Base-by-base conservation (phyloP, 2,329 filamentous ascomycete species). In the Aspergillus thermomutatus region DNA sequence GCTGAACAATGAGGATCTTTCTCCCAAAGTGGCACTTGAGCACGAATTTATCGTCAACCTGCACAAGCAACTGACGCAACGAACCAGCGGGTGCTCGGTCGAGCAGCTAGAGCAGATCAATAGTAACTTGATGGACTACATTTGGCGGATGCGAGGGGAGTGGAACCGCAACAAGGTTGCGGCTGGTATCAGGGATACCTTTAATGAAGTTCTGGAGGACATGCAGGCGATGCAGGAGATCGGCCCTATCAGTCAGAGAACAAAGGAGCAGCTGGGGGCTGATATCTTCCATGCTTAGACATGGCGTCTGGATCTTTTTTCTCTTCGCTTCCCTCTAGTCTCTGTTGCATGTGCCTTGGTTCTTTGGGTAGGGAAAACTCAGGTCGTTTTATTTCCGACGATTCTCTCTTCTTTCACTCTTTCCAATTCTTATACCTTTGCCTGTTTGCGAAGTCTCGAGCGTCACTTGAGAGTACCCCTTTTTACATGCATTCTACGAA, bases 41-140 rank as follows among this genome's bases (percentile, higher is more conserved):
- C 72, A 80, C 9, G 63, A 68, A 0, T 79, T 83, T 28, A 77
- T 91, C 25, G 72, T 78, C 1, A 71, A 77, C 6, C 82, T 95
- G 54, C 80, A 91, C 55, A 71, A 80, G 0, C 79, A 85, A 40
- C 77, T 96, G 34, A 86, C 87, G 0, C 76, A 83, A 27, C 80
- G 82, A 47, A 93, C 90, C 1, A 87, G 85, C 21, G 91, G 90
- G 0, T 90, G 90, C 72, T 90, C 88, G 0, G 90, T 99, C 52
- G 94, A 99, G 76, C 93, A 99, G 73, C 79, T 99, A 21, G 93
- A 97, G 79, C 93, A 97, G 74, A 87, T 97, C 71, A 92, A 92
- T 72, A 88, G 92, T 7, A 86, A 88, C 63, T 79, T 97, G 61
- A 97, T 97, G 93, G 89, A 93, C 59, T 86, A 87, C 61, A 83